Evolutionary conservation across 2,329 filamentous ascomycete species (phyloP).

Genomic region (Salinomyces thailandicus): DNA sequence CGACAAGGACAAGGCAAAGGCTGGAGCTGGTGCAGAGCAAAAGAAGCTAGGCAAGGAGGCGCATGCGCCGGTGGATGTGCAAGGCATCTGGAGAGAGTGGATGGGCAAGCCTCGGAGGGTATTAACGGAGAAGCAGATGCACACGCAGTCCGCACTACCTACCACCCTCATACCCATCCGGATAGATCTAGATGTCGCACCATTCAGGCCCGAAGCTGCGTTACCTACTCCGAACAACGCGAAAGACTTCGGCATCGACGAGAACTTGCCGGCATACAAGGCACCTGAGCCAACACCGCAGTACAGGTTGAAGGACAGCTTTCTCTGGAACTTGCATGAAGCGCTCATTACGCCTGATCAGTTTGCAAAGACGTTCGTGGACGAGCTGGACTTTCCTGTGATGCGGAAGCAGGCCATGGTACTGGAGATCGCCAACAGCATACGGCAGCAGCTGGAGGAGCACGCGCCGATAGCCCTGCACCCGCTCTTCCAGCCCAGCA

Average conservation of each 20-base stretch:
- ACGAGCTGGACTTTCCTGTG: constrained; percentile 84
- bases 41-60: constrained; percentile 76
- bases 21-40: constrained; percentile 38
- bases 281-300: constrained; percentile 68
- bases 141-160: constrained; percentile 63
- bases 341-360: constrained; percentile 88
- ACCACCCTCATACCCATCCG: constrained; percentile 89
- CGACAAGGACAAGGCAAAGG: constrained; percentile 47
- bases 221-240: constrained; percentile 53
- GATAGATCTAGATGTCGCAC: constrained; percentile 84
- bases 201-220: constrained; percentile 58
- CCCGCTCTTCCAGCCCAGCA: constrained; percentile 67
- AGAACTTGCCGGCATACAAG: constrained; percentile 66
- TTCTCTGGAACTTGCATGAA: constrained; percentile 96
- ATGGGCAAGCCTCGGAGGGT: constrained; percentile 60
- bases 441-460: constrained; percentile 88
- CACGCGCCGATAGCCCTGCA: constrained; percentile 91
- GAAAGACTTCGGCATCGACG: constrained; percentile 52
- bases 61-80: constrained; percentile 64
- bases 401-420: constrained; percentile 53
- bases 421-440: constrained; percentile 80
- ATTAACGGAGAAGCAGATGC: constrained; percentile 48
- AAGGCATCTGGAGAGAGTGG: constrained; percentile 92
- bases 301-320: constrained; percentile 87
- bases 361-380: constrained; percentile 81